These are phyloP conservation scores for Termitomyces sp. DNA, from an alignment of 768 basidiomycete species.

Conservation along the genomic window DNA sequence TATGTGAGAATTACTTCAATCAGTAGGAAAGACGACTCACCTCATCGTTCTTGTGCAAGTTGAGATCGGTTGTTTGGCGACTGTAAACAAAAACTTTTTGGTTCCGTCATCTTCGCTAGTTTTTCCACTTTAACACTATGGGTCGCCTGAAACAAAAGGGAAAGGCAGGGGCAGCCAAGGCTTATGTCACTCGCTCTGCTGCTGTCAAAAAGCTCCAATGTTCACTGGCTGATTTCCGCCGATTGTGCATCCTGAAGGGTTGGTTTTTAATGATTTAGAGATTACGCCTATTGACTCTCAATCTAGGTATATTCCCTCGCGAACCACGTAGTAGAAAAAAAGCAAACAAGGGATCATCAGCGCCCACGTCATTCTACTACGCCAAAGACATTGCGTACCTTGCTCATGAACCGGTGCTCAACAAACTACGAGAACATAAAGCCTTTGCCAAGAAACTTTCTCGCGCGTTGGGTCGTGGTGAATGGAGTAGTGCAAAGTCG, in stretches of 20 bases:
- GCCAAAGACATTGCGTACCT: constrained; percentile 97
- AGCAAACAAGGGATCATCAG: constrained; percentile 96
- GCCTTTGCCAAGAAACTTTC: constrained; percentile 96
- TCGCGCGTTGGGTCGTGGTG: constrained; percentile 85
- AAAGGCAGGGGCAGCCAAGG: constrained; percentile 87
- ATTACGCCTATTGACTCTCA: constrained; percentile 6
- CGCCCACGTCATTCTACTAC: constrained; percentile 97
- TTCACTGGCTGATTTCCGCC: constrained; percentile 92
- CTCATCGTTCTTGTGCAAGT: constrained; percentile 10
- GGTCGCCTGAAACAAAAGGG: constrained; percentile 79
- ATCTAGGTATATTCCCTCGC: constrained; percentile 89
- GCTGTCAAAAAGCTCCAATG: constrained; percentile 96
- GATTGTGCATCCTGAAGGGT: constrained; percentile 98
- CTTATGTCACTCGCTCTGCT: constrained; percentile 83
- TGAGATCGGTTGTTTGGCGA: constrained; percentile 21
- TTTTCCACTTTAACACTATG: constrained; percentile 33
- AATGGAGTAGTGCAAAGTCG: constrained; percentile 94
- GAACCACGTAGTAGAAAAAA: constrained; percentile 89
- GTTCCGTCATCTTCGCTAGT: not conserved
- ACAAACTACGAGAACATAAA: constrained; percentile 94
- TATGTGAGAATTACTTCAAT: not conserved
- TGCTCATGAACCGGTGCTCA: constrained; percentile 91
- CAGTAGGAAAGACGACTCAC: constrained; percentile 16
- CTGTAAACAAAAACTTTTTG: constrained; percentile 30
- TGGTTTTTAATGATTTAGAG: constrained; percentile 14